phyloP scores from a whole-genome alignment of 306 rosid species.

The Quillaja saponaria region DNA sequence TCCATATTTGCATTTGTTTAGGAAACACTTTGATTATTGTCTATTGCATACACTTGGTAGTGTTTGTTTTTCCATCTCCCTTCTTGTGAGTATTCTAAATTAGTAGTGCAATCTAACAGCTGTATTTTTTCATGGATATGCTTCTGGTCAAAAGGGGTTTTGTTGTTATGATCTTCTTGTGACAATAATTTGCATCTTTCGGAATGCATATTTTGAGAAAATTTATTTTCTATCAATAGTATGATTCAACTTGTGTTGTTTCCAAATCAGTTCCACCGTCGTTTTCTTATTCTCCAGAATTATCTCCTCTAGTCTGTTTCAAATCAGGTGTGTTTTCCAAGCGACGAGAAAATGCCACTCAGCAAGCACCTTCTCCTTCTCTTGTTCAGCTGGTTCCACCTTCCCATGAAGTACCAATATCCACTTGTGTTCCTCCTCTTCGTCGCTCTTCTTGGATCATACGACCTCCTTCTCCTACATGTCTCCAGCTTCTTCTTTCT shows the following conservation, averaged over 20 bases:
- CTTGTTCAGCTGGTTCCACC: background rate
- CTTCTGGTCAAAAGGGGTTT: background rate
- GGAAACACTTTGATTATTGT: too few species aligned
- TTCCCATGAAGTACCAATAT: background rate
- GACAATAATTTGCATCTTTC: background rate
- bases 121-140: background rate
- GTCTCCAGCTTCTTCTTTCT: too few species aligned
- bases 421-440: background rate
- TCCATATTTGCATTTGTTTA: too few species aligned
- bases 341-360: too few species aligned
- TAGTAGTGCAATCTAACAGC: background rate
- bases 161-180: background rate
- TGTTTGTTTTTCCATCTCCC: too few species aligned
- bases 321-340: background rate
- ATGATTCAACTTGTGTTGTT: too few species aligned
- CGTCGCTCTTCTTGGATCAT: background rate
- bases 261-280: background rate
- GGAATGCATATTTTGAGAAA: background rate
- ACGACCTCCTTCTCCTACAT: background rate
- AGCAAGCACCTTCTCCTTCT: background rate
- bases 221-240: too few species aligned
- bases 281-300: background rate
- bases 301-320: background rate
- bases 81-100: background rate
- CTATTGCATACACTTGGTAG: too few species aligned